These are phyloP conservation scores for Phytophthora hibernalis DNA, from an alignment of 352 stramenopile species.

Conservation along the genomic window DNA sequence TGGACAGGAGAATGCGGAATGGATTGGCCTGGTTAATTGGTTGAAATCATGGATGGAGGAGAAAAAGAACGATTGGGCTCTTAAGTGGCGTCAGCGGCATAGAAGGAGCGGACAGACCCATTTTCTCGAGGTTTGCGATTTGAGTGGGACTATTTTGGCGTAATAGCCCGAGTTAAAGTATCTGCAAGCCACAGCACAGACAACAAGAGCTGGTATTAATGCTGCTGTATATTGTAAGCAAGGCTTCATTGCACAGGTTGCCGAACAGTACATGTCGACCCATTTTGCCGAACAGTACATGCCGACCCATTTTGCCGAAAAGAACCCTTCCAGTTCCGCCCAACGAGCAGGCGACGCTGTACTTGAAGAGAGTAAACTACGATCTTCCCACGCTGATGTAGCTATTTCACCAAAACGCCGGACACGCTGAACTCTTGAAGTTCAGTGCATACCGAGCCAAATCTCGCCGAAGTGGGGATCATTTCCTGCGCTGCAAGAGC, in stretches of 20 bases:
- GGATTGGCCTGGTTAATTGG: slow-evolving; percentile 12
- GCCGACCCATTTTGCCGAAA: slow-evolving; percentile 3
- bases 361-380: slow-evolving; percentile 7
- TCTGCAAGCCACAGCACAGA: no score
- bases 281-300: not conserved
- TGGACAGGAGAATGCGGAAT: slow-evolving; percentile 18
- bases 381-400: slow-evolving; percentile 19
- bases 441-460: not conserved
- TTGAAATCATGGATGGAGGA: slow-evolving; percentile 8
- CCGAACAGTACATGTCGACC: not conserved
- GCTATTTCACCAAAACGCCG: slow-evolving; percentile 10
- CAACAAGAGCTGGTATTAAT: no score
- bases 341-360: slow-evolving; percentile 3
- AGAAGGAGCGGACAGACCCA: not conserved
- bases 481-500: no score
- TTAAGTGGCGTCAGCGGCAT: no score
- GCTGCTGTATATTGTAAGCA: no score
- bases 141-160: no score
- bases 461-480: not conserved
- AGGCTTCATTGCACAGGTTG: no score
- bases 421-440: slow-evolving; percentile 25
- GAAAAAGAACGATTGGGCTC: no score
- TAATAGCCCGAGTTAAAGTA: no score
- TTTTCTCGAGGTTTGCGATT: not conserved
- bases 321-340: slow-evolving; percentile 2